phyloP scores from a whole-genome alignment of 495 filamentous ascomycete species.

The Polyplosphaeria fusca region DNA sequence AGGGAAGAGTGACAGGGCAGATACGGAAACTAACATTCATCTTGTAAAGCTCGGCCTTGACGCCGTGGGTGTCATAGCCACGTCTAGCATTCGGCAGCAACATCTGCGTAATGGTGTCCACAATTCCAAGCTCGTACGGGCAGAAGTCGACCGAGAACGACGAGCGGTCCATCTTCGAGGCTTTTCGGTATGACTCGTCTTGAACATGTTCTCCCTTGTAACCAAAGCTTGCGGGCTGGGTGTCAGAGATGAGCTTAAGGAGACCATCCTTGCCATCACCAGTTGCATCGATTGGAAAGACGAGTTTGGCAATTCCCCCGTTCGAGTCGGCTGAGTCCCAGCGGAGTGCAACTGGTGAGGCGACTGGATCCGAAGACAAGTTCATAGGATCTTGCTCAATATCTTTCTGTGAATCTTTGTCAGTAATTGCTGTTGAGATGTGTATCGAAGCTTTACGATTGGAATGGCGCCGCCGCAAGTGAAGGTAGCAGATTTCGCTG shows the following conservation, averaged over 20 bases:
- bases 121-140: conserved; percentile 52
- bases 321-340: not conserved
- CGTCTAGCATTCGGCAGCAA: conserved; percentile 46
- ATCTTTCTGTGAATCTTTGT: no score
- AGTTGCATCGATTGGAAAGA: conserved; percentile 6
- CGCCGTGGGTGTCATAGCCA: not conserved
- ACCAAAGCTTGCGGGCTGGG: conserved; percentile 51
- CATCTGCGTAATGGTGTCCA: conserved; percentile 48
- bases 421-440: not conserved
- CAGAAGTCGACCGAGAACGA: conserved; percentile 51
- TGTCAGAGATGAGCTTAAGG: conserved; percentile 39
- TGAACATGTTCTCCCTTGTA: conserved; percentile 45
- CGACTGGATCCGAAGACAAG: not conserved
- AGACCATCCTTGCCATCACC: not conserved
- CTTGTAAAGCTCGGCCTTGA: conserved; percentile 52
- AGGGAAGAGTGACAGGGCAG: no score
- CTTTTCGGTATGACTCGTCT: conserved; percentile 52
- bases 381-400: not conserved
- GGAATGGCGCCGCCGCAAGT: not conserved
- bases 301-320: conserved; percentile 5
- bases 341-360: not conserved
- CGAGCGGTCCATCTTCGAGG: conserved; percentile 47
- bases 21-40: conserved; percentile 53
- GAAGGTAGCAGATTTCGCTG: not conserved
- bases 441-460: not conserved